Conservation (phyloP, 768 basidiomycete genomes). For the Collybia sp. region DNA sequence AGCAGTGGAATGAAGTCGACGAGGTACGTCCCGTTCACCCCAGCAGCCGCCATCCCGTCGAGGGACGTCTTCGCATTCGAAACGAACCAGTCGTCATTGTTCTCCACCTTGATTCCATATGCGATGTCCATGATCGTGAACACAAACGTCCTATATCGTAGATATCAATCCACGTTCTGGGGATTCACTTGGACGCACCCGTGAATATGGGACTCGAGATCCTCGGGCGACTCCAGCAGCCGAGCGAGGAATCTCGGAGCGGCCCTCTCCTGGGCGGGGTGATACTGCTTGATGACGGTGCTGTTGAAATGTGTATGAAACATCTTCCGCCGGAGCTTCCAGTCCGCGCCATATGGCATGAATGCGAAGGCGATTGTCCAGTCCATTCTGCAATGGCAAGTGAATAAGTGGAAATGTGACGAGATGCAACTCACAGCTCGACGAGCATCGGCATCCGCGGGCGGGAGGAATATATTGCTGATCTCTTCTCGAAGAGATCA, state of each 20-base stretch:
- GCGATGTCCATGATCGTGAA: constrained; percentile 8
- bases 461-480: constrained; percentile 9
- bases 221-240: neutral
- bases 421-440: neutral
- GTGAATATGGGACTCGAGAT: neutral
- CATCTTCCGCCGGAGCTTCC: constrained; percentile 12
- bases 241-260: neutral
- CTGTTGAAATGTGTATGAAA: constrained; percentile 9
- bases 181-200: neutral
- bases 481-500: constrained; percentile 11
- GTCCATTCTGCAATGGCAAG: too few relatives aligned
- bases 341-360: constrained; percentile 13
- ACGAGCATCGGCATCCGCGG: constrained; percentile 1
- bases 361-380: constrained; percentile 7
- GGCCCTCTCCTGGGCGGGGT: neutral
- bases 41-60: constrained; percentile 9
- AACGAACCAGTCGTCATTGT: constrained; percentile 15
- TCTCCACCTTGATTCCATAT: constrained; percentile 14
- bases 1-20: constrained; percentile 17
- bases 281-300: neutral
- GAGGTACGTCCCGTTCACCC: constrained; percentile 13
- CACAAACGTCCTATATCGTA: constrained; percentile 10
- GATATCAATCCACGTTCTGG: neutral
- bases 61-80: constrained; percentile 11
- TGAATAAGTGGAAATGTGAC: too few relatives aligned